These are phyloP conservation scores for Ramaria sp. DNA, from an alignment of 768 basidiomycete genomes.

Conservation along the genomic window DNA sequence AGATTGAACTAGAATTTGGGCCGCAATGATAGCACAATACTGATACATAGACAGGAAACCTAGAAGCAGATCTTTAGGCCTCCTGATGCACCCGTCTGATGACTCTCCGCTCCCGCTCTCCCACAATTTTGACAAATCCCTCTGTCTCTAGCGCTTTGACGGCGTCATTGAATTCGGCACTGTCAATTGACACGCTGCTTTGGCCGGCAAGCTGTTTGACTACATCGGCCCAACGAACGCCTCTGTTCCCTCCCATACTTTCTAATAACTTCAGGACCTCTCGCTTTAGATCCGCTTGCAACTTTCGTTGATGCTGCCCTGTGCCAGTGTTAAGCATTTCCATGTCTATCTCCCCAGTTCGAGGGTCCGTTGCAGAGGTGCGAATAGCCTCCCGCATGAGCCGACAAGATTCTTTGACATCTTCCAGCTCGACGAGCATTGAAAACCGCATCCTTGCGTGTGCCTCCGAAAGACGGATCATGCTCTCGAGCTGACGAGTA, in stretches of 20 bases:
- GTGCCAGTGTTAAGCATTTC: slow-evolving; percentile 91
- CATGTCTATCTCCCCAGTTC: slow-evolving; percentile 96
- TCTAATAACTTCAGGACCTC: slow-evolving; percentile 65
- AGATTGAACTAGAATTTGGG: background rate
- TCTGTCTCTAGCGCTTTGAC: slow-evolving; percentile 73
- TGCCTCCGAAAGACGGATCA: slow-evolving; percentile 93
- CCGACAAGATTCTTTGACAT: slow-evolving; percentile 86
- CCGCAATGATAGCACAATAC: background rate
- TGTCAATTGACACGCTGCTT: slow-evolving; percentile 72
- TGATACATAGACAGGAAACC: background rate
- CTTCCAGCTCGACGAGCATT: slow-evolving; percentile 70
- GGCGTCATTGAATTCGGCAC: slow-evolving; percentile 72
- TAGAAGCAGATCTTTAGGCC: background rate
- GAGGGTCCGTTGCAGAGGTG: slow-evolving; percentile 89
- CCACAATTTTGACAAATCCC: slow-evolving; percentile 75
- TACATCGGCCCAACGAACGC: slow-evolving; percentile 78
- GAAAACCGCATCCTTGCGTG: slow-evolving; percentile 96
- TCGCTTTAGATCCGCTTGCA: slow-evolving; percentile 83
- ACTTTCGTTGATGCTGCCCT: slow-evolving; percentile 71
- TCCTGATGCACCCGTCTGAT: slow-evolving; percentile 44
- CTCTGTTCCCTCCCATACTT: slow-evolving; percentile 35
- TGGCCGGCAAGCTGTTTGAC: slow-evolving; percentile 70
- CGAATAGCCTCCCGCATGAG: slow-evolving; percentile 95
- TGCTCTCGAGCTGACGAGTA: slow-evolving; percentile 91
- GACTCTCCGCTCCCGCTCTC: slow-evolving; percentile 76